phyloP scores from a whole-genome alignment of 768 basidiomycete genomes.

The Boletus vinaceobasis region DNA sequence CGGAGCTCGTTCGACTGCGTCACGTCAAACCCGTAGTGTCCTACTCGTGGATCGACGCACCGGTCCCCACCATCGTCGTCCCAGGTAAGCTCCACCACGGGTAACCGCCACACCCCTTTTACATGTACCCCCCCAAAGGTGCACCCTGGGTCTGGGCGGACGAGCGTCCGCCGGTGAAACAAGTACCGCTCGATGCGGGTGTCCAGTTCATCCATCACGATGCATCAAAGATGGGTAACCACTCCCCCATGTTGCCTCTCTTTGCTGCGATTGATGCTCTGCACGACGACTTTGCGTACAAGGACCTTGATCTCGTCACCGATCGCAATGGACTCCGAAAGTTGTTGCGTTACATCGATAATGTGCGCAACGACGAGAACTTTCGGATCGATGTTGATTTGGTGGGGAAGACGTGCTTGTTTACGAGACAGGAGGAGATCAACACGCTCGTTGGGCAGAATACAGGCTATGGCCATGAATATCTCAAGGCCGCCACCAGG shows the following conservation, averaged over 20 bases:
- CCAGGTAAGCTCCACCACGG: slow-evolving; percentile 37
- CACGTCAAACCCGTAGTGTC: slow-evolving; percentile 47
- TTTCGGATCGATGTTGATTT: slow-evolving; percentile 74
- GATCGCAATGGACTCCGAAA: slow-evolving; percentile 68
- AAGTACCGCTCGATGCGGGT: slow-evolving; percentile 53
- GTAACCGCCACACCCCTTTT: background rate
- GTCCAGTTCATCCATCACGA: slow-evolving; percentile 56
- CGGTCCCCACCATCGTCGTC: slow-evolving; percentile 48
- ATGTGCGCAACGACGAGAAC: slow-evolving; percentile 25
- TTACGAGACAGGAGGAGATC: slow-evolving; percentile 54
- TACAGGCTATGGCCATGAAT: slow-evolving; percentile 55
- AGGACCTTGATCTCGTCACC: slow-evolving; percentile 47
- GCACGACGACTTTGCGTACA: slow-evolving; percentile 24
- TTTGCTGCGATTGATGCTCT: slow-evolving; percentile 54
- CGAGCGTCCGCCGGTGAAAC: slow-evolving; percentile 45
- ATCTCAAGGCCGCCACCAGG: slow-evolving; percentile 55
- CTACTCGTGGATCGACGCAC: slow-evolving; percentile 49
- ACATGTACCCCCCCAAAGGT: slow-evolving; percentile 35
- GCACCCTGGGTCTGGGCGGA: slow-evolving; percentile 59
- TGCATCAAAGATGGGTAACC: slow-evolving; percentile 38
- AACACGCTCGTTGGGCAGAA: slow-evolving; percentile 16
- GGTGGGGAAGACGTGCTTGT: slow-evolving; percentile 55
- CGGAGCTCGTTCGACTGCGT: slow-evolving; percentile 30
- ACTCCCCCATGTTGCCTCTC: slow-evolving; percentile 49
- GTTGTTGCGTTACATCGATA: slow-evolving; percentile 50